Evolutionary conservation across 108 stramenopile genomes (phyloP), one percentile per base, ranked within the genome.

Genomic region (Pseudonitzschia pungens): DNA sequence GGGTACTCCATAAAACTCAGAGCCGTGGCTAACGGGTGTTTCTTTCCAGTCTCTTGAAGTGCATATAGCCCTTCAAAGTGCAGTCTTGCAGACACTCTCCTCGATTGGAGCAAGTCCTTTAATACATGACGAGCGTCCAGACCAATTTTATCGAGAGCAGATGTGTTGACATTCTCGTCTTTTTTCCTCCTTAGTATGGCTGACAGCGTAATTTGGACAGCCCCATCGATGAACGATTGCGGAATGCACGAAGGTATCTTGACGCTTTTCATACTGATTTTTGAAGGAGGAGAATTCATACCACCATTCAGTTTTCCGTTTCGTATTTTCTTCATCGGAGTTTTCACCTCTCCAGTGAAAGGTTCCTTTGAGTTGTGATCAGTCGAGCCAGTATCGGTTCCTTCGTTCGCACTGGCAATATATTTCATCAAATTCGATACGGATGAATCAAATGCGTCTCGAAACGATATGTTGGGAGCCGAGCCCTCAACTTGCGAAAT

Each of bases 201-300:
- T 6, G 45, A 55, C 21, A 81, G 71, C 0, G 72, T 68, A 36
- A 81, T 69, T n/a, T 53, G 65, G 9, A 69, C 51, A 20, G 76
- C 55, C 15, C 76, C 81, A 54, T 81, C 81, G 20, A 81, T 54
- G 66, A 81, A 81, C 41, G 58, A 26, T 52, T 81, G 76, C n/a
- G 81, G 81, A 56, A 73, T 48, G 27, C 32, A 58, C 20, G 67
- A 16, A 14, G 81, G 81, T 5, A 64, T 18, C 45, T 50, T 50
- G 11, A 8, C 45, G 22, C 43, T 20, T 56, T 28, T 43, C 21
- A 9, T 16, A 32, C 27, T 51, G 20, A 4, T 51, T 5, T 64
- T 32, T 20, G 8, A 32, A 27, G 50, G 21, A 65, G 53, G 26
- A 16, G 54, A 32, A 2, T 45, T 71, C 44, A 26, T 36, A 2